Conservation (phyloP, 1,139 yeast genomes). For the Yamadazyma triangularis region DNA sequence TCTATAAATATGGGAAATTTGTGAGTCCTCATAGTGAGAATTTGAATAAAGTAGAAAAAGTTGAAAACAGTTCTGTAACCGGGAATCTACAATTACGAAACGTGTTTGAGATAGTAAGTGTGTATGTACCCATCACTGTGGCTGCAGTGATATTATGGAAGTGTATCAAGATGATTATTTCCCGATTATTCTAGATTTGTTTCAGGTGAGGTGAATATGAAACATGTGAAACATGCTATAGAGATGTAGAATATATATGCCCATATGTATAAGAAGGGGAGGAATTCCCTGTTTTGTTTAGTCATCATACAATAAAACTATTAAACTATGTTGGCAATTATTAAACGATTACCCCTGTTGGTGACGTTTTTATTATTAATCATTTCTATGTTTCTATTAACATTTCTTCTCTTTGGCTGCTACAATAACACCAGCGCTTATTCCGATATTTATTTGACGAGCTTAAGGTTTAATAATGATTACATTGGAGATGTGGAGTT, state of each 20-base stretch:
- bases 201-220: too few relatives aligned
- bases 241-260: too few relatives aligned
- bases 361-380: conserved; percentile 23
- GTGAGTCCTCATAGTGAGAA: conserved; percentile 17
- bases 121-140: too few relatives aligned
- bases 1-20: conserved; percentile 57
- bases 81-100: conserved; percentile 26
- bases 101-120: conserved; percentile 18
- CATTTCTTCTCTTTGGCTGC: conserved; percentile 53
- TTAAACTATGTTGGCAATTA: conserved; percentile 3
- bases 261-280: background rate
- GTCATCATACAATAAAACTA: background rate
- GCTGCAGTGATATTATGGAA: too few relatives aligned
- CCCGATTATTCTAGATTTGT: too few relatives aligned
- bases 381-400: conserved; percentile 37
- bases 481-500: conserved; percentile 28
- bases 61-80: conserved; percentile 17
- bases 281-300: background rate
- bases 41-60: conserved; percentile 7
- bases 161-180: too few relatives aligned
- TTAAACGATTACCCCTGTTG: conserved; percentile 10
- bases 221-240: background rate
- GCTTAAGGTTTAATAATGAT: conserved; percentile 40
- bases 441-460: conserved; percentile 42
- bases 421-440: conserved; percentile 35